These are phyloP conservation scores for Boletus vinaceobasis DNA, from an alignment of 768 basidiomycete species.

Conservation along the genomic window DNA sequence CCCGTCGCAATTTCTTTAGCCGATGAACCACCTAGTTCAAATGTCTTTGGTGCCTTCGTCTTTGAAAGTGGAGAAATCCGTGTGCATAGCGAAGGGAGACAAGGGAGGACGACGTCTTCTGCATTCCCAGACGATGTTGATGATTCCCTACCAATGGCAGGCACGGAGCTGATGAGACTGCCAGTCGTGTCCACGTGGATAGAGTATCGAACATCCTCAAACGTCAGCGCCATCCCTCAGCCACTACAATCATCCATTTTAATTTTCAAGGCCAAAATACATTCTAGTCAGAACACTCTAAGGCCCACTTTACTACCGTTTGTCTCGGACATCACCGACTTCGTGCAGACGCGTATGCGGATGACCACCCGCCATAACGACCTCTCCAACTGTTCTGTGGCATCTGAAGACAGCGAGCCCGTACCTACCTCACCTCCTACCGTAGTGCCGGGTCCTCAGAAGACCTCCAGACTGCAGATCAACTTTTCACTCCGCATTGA, in stretches of 20 bases:
- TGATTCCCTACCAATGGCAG: constrained; percentile 44
- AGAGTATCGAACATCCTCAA: constrained; percentile 67
- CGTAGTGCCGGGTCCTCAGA: constrained; percentile 10
- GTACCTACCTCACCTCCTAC: constrained; percentile 19
- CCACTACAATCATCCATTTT: constrained; percentile 53
- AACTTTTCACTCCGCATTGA: constrained; percentile 90
- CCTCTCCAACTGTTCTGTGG: constrained; percentile 9
- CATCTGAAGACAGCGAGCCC: constrained; percentile 4
- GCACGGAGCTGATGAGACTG: constrained; percentile 65
- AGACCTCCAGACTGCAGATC: constrained; percentile 57
- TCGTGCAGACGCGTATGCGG: constrained; percentile 68
- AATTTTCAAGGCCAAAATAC: constrained; percentile 83
- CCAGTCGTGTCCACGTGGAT: constrained; percentile 80
- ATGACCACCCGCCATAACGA: constrained; percentile 37
- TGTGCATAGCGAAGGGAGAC: constrained; percentile 54
- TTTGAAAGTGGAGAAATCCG: constrained; percentile 86
- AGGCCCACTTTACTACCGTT: constrained; percentile 83
- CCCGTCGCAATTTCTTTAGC: constrained; percentile 4
- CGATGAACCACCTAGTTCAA: constrained; percentile 46
- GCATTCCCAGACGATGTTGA: constrained; percentile 44
- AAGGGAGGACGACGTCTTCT: constrained; percentile 37
- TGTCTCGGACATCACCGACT: constrained; percentile 68
- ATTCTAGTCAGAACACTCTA: constrained; percentile 83
- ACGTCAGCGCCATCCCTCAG: constrained; percentile 35
- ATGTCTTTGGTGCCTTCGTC: constrained; percentile 60